Evolutionary conservation across 352 stramenopile species (phyloP), one percentile per base, ranked within the genome.

Genomic region (Globisporangium viniferum): DNA sequence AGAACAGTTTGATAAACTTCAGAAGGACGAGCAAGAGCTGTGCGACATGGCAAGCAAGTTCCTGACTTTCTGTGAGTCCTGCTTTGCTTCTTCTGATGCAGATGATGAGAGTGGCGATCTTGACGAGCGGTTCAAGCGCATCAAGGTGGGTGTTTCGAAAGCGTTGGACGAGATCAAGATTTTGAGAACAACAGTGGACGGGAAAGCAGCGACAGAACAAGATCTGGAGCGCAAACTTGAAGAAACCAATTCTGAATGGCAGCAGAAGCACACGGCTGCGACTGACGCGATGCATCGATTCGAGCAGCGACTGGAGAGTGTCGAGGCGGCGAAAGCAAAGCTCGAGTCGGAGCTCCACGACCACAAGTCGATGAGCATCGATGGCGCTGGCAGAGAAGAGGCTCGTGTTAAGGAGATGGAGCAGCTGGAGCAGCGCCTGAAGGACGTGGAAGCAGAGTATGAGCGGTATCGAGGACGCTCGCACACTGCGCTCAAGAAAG

Each of bases 401-500:
- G 53, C 66, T 41, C 67, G 71, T 6, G 62, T 75, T 63, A 62
- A 85, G 57, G 65, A 83, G 54, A 65, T 71, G 0, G 46, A 67
- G 9, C 61, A 69, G 24, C 29, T 87, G 15, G 59, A 75, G 35
- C 75, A 76, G 35, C 69, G 84, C 44, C 65, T 93, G 5, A 41
- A 62, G 5, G 71, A 74, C 8, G 49, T 87, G 0, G 76, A 77
- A 58, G 66, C 33, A 14, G 82, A 92, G 27, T 95, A 91, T 60
- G 84, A 92, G 62, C 70, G 76, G 53, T 95, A 95, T 48, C 82
- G 86, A 54, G 70, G 75, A 41, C 74, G 81, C 15, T 91, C 84
- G 9, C 85, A 90, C 55, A 77, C 87, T 1, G 87, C 87, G 2
- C 62, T 95, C 3, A 93, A 93, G 69, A 93, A 93, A 66, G 78